Evolutionary conservation across 208 protist species (phyloP), one percentile per base, ranked within the genome.

Genomic region (Lotmaria passim): DNA sequence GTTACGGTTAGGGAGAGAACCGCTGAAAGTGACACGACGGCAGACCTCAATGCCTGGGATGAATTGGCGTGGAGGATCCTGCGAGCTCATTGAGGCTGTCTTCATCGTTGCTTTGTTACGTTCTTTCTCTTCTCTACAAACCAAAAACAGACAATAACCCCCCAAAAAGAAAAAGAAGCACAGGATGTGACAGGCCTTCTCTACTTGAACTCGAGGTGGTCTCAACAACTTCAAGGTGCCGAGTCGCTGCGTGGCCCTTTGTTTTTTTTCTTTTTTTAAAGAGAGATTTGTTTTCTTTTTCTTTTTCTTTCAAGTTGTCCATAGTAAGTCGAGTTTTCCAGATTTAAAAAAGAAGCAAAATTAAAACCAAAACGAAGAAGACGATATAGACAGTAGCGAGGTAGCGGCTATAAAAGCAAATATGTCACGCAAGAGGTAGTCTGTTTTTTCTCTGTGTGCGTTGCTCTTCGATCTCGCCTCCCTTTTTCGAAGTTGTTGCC

Each of bases 211-310:
- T 62, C 17, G 44, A 51, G 58, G 58, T 64, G 58, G 31, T 34
- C 58, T 64, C 5, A 41, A 53, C 58, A 64, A 51, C 8, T 53
- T 53, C 44, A 31, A 41, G 26, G 43, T 64, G 58, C 58, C 1
- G 58, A 30, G 8, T 43, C 5, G 26, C 46, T 73, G 7, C 38
- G 28, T 68, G 23, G n/a, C n/a, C 39, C 12, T 72, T 57, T 72
- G 21, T 75, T 62, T 47, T 36, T 64, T 47, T 53, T 73, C 43
- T 23, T 60, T 55, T 19, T 50, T 17, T 65, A 26, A n/a, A n/a
- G n/a, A n/a, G n/a, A n/a, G n/a, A n/a, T n/a, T 52, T 7, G 60
- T 24, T 72, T 48, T 56, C 17, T 46, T 24, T 7, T 59, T 10
- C 39, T 53, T 53, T 58, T 46, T 57, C 28, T 65, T 50, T 47